Conservation (phyloP, 441 rosid genomes). For the Corymbia calophylla region DNA sequence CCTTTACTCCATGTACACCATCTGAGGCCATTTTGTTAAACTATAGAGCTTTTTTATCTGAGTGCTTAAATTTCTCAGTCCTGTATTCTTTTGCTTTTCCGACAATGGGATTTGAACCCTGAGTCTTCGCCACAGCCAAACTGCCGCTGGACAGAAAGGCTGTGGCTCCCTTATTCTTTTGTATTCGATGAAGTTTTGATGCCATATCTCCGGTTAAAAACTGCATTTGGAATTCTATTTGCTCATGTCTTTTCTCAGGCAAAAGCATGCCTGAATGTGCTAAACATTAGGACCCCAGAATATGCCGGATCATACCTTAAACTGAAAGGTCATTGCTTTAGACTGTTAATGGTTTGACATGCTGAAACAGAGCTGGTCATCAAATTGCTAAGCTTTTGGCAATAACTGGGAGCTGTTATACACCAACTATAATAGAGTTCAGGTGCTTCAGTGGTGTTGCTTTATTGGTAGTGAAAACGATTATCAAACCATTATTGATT, state of each 20-base stretch:
- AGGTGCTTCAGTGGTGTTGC: not conserved
- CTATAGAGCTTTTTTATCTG: not conserved
- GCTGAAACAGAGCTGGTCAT: not conserved
- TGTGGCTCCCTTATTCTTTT: not conserved
- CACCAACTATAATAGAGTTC: not conserved
- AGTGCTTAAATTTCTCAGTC: not conserved
- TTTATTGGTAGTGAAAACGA: not conserved
- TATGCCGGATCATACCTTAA: not conserved
- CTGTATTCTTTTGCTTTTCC: not conserved
- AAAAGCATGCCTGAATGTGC: not conserved
- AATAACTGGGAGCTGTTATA: not conserved
- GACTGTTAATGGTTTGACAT: not conserved
- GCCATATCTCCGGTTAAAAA: not conserved
- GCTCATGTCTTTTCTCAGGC: not conserved
- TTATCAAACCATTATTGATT: not conserved
- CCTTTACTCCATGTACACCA: not conserved
- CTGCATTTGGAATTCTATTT: not conserved
- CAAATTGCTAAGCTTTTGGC: not conserved
- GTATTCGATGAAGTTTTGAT: not conserved
- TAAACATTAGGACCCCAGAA: not conserved
- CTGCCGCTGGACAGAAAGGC: not conserved
- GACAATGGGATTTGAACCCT: not conserved
- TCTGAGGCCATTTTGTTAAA: not conserved
- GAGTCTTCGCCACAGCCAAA: not conserved
- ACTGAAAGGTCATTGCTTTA: not conserved